A percentile compares a stretch with the other conserved stretches of the same genome.
Evolutionary conservation across 2,329 filamentous ascomycete genomes (phyloP).

Genomic region (Simplicillium aogashimaense): DNA sequence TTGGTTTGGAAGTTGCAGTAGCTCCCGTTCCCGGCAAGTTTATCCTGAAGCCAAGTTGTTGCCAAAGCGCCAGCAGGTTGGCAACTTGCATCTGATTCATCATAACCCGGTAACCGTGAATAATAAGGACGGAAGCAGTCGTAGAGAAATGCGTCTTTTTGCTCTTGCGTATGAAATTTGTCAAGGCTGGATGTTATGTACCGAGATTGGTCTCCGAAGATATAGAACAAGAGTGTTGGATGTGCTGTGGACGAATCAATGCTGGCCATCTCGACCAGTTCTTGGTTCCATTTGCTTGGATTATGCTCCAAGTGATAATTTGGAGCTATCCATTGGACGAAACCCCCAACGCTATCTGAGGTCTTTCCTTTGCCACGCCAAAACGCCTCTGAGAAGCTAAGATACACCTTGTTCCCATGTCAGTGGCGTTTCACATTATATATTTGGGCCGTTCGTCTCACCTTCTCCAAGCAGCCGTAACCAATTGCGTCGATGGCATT

Average conservation of each 20-base stretch:
- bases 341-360: constrained; percentile 45
- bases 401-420: constrained; percentile 32
- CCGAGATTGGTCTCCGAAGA: constrained; percentile 51
- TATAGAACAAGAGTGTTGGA: constrained; percentile 80
- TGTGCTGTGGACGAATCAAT: constrained; percentile 51
- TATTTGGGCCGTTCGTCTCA: constrained; percentile 14
- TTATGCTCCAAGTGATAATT: constrained; percentile 54
- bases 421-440: not conserved
- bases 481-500: constrained; percentile 54
- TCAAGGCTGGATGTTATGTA: constrained; percentile 39
- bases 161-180: constrained; percentile 28
- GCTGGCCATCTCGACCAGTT: constrained; percentile 67
- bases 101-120: constrained; percentile 62
- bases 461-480: constrained; percentile 65
- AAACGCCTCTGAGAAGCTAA: constrained; percentile 67
- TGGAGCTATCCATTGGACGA: constrained; percentile 68
- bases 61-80: constrained; percentile 53
- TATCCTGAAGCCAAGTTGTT: constrained; percentile 70
- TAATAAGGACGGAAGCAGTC: constrained; percentile 70
- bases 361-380: constrained; percentile 45
- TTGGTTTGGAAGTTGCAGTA: constrained; percentile 82
- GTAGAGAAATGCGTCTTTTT: constrained; percentile 45
- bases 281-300: constrained; percentile 59
- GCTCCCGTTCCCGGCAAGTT: constrained; percentile 69
- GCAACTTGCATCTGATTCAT: constrained; percentile 41